Evolutionary conservation across 768 basidiomycete genomes (phyloP).

Genomic region (Mycena leptocephala): DNA sequence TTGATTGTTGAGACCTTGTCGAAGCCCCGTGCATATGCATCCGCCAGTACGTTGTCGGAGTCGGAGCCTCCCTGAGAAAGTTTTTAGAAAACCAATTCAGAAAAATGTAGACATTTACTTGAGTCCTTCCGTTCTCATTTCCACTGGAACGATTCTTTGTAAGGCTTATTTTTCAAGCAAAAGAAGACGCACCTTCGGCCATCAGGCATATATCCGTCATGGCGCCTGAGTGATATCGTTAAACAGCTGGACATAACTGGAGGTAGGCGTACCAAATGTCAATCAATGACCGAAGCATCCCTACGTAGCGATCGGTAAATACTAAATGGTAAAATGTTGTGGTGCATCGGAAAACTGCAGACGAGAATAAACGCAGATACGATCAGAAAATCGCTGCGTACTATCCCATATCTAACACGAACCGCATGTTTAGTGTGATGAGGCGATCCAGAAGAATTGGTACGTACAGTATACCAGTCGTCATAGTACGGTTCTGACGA

Average conservation of each 20-base stretch:
- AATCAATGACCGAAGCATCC: conserved; percentile 12
- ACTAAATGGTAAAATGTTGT: conserved; percentile 12
- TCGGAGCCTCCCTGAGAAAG: conserved; percentile 3
- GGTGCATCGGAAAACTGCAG: conserved; percentile 10
- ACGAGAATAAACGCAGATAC: background rate
- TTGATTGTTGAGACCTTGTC: conserved; percentile 5
- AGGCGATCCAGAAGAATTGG: background rate
- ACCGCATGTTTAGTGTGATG: background rate
- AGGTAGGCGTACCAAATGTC: background rate
- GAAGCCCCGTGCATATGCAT: background rate
- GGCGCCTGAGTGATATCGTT: background rate
- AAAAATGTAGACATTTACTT: background rate
- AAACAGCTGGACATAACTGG: background rate
- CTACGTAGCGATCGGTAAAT: conserved; percentile 13
- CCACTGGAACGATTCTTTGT: background rate
- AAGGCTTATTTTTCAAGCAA: background rate
- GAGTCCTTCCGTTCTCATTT: conserved; percentile 12
- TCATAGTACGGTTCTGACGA: conserved; percentile 3
- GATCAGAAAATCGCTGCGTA: background rate
- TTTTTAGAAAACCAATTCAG: background rate
- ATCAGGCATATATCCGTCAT: conserved; percentile 12
- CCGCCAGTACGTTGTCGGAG: conserved; percentile 2
- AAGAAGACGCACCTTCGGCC: background rate
- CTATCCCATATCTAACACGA: conserved; percentile 6
- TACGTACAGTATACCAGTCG: conserved; percentile 1